Evolutionary conservation across 768 basidiomycete genomes (phyloP).

Genomic region (Phylloporus scabripes): DNA sequence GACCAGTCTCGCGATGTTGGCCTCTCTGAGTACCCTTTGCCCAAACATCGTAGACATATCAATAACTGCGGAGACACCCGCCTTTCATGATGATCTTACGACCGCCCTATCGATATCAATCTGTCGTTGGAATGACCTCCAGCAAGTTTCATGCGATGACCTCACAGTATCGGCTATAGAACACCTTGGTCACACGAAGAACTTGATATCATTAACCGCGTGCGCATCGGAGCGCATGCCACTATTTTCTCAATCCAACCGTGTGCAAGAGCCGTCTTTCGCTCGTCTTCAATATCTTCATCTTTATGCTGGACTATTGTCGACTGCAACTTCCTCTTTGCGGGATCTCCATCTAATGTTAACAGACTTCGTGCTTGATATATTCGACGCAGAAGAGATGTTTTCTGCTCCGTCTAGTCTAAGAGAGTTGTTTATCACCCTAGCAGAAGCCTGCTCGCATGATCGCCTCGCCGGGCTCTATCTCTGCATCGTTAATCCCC

Average conservation of each 20-base stretch:
- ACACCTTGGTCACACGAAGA: constrained; percentile 12
- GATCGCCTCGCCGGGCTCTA: constrained; percentile 6
- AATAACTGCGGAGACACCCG: constrained; percentile 8
- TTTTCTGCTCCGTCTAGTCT: constrained; percentile 4
- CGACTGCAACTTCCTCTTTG: constrained; percentile 8
- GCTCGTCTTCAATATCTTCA: constrained; percentile 15
- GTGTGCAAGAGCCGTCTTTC: not conserved
- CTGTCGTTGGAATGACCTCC: constrained; percentile 17
- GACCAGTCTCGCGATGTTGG: constrained; percentile 12
- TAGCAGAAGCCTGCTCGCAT: constrained; percentile 12
- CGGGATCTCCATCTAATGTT: constrained; percentile 6
- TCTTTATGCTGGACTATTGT: constrained; percentile 14
- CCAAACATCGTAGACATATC: constrained; percentile 19
- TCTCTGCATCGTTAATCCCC: constrained; percentile 14
- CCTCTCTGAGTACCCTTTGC: constrained; percentile 10
- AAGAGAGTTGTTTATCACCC: constrained; percentile 9
- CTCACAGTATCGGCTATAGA: constrained; percentile 14
- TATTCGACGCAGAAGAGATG: constrained; percentile 16
- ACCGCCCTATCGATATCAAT: constrained; percentile 17
- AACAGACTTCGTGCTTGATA: constrained; percentile 17
- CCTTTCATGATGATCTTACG: constrained; percentile 6
- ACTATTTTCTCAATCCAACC: constrained; percentile 2
- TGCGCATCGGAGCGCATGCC: constrained; percentile 10
- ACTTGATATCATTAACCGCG: constrained; percentile 14
- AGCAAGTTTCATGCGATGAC: constrained; percentile 19